Evolutionary conservation across 2,329 filamentous ascomycete species (phyloP).

Genomic region (Diplocarpon rosae): DNA sequence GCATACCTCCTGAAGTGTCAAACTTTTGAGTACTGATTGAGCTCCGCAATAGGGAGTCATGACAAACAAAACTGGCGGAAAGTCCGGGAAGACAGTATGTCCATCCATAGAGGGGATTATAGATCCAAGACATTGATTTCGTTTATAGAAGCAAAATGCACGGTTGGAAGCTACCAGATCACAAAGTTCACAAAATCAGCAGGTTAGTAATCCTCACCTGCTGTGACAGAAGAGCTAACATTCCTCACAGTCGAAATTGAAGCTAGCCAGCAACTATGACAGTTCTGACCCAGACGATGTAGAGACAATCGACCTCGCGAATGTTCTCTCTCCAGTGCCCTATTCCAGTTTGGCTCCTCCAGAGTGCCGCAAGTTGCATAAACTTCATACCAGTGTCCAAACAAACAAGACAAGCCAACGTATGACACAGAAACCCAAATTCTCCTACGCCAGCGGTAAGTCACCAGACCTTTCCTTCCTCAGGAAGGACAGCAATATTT

Average conservation of each 20-base stretch:
- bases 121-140: neutral
- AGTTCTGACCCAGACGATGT: slow-evolving; percentile 10
- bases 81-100: neutral
- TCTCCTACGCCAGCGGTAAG: slow-evolving; percentile 19
- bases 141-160: no score
- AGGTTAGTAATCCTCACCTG: neutral
- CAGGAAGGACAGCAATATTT: neutral
- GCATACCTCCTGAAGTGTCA: neutral
- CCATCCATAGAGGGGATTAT: neutral
- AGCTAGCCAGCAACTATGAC: neutral
- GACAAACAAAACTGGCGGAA: neutral
- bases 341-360: slow-evolving; percentile 18
- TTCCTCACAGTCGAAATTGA: slow-evolving; percentile 8
- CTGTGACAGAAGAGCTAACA: neutral
- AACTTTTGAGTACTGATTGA: neutral
- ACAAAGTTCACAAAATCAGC: neutral
- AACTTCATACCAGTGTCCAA: slow-evolving; percentile 24
- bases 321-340: slow-evolving; percentile 8
- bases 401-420: slow-evolving; percentile 17
- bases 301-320: slow-evolving; percentile 24
- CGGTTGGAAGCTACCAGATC: neutral
- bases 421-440: slow-evolving; percentile 20
- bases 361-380: slow-evolving; percentile 24
- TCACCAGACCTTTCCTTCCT: slow-evolving; percentile 18
- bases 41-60: neutral